These are phyloP conservation scores for Skeletonema costatum DNA, from an alignment of 108 stramenopile species.

Conservation along the genomic window DNA sequence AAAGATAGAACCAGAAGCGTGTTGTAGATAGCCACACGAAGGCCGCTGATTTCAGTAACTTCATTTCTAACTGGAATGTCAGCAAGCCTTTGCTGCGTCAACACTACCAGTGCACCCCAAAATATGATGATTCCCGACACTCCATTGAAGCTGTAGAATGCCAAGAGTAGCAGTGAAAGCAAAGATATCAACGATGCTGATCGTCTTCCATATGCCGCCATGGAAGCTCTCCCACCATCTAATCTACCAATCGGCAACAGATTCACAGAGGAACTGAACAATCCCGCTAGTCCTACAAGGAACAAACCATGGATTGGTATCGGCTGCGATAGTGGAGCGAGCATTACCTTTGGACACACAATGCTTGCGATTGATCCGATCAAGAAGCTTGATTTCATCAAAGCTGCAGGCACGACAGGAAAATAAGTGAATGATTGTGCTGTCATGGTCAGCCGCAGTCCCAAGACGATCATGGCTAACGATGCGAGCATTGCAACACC, in stretches of 20 bases:
- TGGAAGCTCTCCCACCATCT: conserved; percentile 87
- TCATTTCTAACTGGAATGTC: conserved; percentile 79
- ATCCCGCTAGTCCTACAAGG: conserved; percentile 81
- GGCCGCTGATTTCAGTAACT: conserved; percentile 57
- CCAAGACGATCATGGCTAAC: conserved; percentile 27
- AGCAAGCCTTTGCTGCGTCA: conserved; percentile 55
- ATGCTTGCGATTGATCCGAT: conserved; percentile 56
- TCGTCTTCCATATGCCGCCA: conserved; percentile 68
- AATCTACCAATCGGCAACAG: conserved; percentile 88
- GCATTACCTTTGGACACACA: conserved; percentile 68
- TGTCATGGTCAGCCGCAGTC: conserved; percentile 35
- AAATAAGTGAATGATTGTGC: conserved; percentile 39
- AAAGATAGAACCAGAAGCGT: conserved; percentile 39
- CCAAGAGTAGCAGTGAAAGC: conserved; percentile 47
- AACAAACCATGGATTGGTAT: conserved; percentile 89
- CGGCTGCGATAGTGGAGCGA: conserved; percentile 71
- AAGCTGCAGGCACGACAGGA: conserved; percentile 62
- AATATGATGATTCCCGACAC: conserved; percentile 44
- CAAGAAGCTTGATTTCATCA: conserved; percentile 77
- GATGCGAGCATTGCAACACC: conserved; percentile 33
- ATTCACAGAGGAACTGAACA: conserved; percentile 83
- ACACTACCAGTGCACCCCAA: conserved; percentile 58
- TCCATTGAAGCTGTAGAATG: conserved; percentile 43
- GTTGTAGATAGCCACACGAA: conserved; percentile 51
- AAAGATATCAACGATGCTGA: conserved; percentile 48